Base-by-base conservation (phyloP, 2,329 filamentous ascomycete species). In the Hypoxylon sp. region DNA sequence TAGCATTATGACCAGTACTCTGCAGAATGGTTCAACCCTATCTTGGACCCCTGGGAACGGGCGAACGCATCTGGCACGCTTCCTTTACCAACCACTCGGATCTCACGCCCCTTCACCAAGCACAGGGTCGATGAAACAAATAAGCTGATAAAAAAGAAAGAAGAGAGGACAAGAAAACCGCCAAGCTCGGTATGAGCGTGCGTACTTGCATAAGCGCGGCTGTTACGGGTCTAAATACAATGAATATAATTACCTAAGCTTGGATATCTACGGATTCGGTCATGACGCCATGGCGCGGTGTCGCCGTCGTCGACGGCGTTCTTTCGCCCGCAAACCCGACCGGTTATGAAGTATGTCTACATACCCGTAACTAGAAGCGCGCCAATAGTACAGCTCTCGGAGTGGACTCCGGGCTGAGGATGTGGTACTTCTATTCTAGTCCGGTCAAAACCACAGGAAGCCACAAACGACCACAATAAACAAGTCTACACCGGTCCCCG, bases 31-130 rank as follows among this genome's bases (percentile, higher is more conserved):
- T 38, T 63, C 17, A 21, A 23, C 53, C 55, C 19, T 51, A 43
- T 41, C 36, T 25, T 36, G 43, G 49, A 65, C 66, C 66, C 66
- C 28, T 63, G 62, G 45, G 36, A 45, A 21, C 66, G 66, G 66
- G 50, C 11, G 30, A 53, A 45, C 45, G 56, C 59, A 69, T 69
- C 7, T 69, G n/a, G 13, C 59, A 30, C 50, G 43, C 46, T 48
- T 45, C 23, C 41, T 21, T 38, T 55, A 49, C 51, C 32, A 30
- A 34, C 60, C 60, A 67, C 34, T 60, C 46, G 46, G 55, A 60
- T 52, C 4, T 11, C 25, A 45, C 10, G 9, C 14, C 25, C 41
- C 21, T 58, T 36, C 36, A 46, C 46, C 25, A n/a, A 41, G 5
- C 28, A n/a, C 30, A 34, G 23, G 21, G 48, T 25, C 25, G 46